These are phyloP conservation scores for Begonia masoniana DNA, from an alignment of 306 rosid species.

Conservation along the genomic window DNA sequence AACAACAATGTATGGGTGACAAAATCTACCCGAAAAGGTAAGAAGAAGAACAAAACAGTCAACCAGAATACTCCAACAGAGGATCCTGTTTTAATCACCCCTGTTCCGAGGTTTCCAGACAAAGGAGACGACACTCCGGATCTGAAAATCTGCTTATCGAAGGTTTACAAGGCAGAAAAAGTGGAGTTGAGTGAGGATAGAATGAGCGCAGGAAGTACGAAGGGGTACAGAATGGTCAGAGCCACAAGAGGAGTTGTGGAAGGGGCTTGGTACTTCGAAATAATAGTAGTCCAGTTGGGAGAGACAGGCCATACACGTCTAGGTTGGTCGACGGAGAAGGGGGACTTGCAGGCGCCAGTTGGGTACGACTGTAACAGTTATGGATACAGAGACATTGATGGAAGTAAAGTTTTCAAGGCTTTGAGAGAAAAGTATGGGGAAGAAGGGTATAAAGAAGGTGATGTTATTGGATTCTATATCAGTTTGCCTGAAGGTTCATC, in stretches of 20 bases:
- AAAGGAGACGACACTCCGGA: constrained; percentile 67
- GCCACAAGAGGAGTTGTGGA: constrained; percentile 78
- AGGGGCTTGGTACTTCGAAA: constrained; percentile 94
- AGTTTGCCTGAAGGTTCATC: constrained; percentile 64
- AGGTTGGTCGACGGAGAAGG: constrained; percentile 85
- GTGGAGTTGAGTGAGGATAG: constrained; percentile 83
- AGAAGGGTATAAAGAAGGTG: constrained; percentile 87
- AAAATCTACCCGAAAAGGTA: constrained; percentile 75
- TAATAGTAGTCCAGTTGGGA: constrained; percentile 60
- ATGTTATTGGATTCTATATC: constrained; percentile 83
- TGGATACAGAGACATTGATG: constrained; percentile 89
- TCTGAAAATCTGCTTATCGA: constrained; percentile 65
- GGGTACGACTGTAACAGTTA: constrained; percentile 85
- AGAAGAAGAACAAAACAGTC: constrained; percentile 63
- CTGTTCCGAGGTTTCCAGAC: constrained; percentile 76
- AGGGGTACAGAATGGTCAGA: constrained; percentile 95
- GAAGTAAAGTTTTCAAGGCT: constrained; percentile 89
- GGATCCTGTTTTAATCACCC: constrained; percentile 71
- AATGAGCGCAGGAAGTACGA: constrained; percentile 74
- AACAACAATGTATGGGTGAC: constrained; percentile 84
- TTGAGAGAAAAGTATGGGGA: constrained; percentile 82
- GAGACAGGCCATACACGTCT: constrained; percentile 79
- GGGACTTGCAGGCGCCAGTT: constrained; percentile 94
- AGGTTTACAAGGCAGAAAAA: constrained; percentile 91
- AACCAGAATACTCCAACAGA: constrained; percentile 37